Evolutionary conservation across 2,329 filamentous ascomycete genomes (phyloP).

Genomic region (Epichloe brachyelytri): DNA sequence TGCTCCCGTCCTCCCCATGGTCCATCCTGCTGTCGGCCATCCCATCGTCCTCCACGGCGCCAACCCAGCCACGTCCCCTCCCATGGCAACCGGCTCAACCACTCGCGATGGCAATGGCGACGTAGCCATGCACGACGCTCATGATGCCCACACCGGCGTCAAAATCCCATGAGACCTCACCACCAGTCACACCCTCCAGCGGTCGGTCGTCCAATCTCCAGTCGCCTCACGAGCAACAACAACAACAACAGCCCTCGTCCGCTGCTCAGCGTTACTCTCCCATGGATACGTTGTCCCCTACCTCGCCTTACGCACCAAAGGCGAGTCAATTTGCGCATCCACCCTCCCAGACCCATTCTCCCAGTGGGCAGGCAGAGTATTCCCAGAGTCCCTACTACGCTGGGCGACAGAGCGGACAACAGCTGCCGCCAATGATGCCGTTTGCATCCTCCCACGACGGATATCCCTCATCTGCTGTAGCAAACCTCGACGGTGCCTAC

Average conservation of each 20-base stretch:
- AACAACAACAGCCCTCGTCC: constrained; percentile 51
- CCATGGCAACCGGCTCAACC: constrained; percentile 38
- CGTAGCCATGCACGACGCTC: constrained; percentile 73
- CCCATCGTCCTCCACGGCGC: constrained; percentile 18
- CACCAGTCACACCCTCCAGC: constrained; percentile 58
- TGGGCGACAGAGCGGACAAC: constrained; percentile 38
- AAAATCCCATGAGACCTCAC: constrained; percentile 75
- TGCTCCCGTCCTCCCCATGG: constrained; percentile 18
- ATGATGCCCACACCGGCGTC: constrained; percentile 70
- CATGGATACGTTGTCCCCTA: constrained; percentile 79
- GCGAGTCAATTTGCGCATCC: constrained; percentile 42
- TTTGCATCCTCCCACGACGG: constrained; percentile 56
- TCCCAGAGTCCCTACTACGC: constrained; percentile 46
- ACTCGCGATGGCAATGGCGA: constrained; percentile 62
- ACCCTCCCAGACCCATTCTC: constrained; percentile 58
- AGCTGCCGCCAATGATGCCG: constrained; percentile 61
- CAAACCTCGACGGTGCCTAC: constrained; percentile 57
- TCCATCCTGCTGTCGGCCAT: constrained; percentile 20
- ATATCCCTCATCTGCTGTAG: constrained; percentile 60
- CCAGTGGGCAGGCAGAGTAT: constrained; percentile 55
- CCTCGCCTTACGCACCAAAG: constrained; percentile 61
- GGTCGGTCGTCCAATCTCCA: constrained; percentile 49
- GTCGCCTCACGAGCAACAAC: constrained; percentile 43
- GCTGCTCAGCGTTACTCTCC: constrained; percentile 89
- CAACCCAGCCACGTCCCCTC: constrained; percentile 41